Conservation (phyloP, 2,329 filamentous ascomycete genomes). For the Ilyonectria sp. region DNA sequence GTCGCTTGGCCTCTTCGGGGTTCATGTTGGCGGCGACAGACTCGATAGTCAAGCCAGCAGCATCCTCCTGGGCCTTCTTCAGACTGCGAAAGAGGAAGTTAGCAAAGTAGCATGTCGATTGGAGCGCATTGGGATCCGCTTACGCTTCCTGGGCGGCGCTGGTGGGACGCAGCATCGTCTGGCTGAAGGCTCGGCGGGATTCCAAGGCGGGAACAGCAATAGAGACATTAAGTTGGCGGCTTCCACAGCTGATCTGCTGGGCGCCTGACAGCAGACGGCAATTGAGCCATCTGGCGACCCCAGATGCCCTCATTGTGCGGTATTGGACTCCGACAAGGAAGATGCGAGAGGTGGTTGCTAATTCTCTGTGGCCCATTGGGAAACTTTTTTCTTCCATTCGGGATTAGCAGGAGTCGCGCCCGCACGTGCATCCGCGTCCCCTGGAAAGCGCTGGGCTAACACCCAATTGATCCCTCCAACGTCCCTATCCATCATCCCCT, state of each 20-base stretch:
- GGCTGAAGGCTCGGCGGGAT: slow-evolving; percentile 53
- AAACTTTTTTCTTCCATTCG: slow-evolving; percentile 50
- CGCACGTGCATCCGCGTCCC: slow-evolving; percentile 38
- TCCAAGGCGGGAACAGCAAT: slow-evolving; percentile 42
- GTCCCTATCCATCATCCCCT: neutral
- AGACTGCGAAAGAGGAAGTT: slow-evolving; percentile 51
- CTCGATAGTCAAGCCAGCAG: slow-evolving; percentile 67
- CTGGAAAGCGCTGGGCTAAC: neutral
- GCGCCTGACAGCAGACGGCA: slow-evolving; percentile 54
- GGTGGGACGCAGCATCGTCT: slow-evolving; percentile 47
- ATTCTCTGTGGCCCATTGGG: slow-evolving; percentile 44
- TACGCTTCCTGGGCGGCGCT: slow-evolving; percentile 61
- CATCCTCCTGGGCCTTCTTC: slow-evolving; percentile 69
- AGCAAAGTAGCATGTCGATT: slow-evolving; percentile 28
- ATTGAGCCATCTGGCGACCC: slow-evolving; percentile 59
- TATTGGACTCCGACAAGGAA: slow-evolving; percentile 43
- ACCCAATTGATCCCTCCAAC: slow-evolving; percentile 8
- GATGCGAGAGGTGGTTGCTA: slow-evolving; percentile 46
- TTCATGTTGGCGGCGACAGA: slow-evolving; percentile 84
- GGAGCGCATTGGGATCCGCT: slow-evolving; percentile 33
- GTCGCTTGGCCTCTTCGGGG: slow-evolving; percentile 81
- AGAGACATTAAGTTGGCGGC: slow-evolving; percentile 48
- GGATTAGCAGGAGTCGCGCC: slow-evolving; percentile 45
- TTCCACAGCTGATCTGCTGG: slow-evolving; percentile 46
- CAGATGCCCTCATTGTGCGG: slow-evolving; percentile 57